Base-by-base conservation (phyloP, 371 early-diverging fungal genomes). In the Syncephalis plumigaleata region DNA sequence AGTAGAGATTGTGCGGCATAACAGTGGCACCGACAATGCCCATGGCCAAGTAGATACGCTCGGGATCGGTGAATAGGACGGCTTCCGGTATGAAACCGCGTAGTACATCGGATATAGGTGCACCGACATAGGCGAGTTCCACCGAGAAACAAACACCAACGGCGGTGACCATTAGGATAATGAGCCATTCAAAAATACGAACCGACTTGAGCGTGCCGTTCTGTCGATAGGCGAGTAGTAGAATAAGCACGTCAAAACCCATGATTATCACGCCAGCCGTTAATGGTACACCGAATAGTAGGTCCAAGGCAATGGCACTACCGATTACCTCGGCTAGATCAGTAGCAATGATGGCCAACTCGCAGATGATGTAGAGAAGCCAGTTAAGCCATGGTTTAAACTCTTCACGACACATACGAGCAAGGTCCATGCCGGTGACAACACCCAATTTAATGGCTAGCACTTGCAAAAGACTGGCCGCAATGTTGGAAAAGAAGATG, bases 311-410 rank as follows among this genome's bases (percentile, higher is more conserved):
- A 39, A 81, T 80, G 1, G 84, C 81, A 2, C 79, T 79, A 4
- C 84, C 84, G 16, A 84, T 69, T 22, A 84, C 79, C 55, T 84
- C 84, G 48, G 75, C 75, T 26, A 84, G 73, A 56, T 84, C 84
- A 0, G 75, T 69, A 0, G 77, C 81, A 15, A 84, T 76, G 44
- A 84, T 84, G n/a, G 81, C 84, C 21, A 70, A 49, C 51, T 84
- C 82, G 9, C 70, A 71, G 49, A 81, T 69, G 20, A 70, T 16
- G 70, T 76, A 84, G 8, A 81, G 58, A 24, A 65, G 49, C 0
- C 53, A 49, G 1, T 68, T 56, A 21, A 69, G 51, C 0, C 59
- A 60, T 25, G 56, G 54, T 40, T 64, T 64, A 45, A 77, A 79
- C 25, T 68, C 60, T 42, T 47, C 53, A 27, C 62, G 55, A 15